Percentiles rank a stretch among this genome's conserved stretches.
Conservation (phyloP, 2,329 filamentous ascomycete genomes). For the Helotiales sp. region DNA sequence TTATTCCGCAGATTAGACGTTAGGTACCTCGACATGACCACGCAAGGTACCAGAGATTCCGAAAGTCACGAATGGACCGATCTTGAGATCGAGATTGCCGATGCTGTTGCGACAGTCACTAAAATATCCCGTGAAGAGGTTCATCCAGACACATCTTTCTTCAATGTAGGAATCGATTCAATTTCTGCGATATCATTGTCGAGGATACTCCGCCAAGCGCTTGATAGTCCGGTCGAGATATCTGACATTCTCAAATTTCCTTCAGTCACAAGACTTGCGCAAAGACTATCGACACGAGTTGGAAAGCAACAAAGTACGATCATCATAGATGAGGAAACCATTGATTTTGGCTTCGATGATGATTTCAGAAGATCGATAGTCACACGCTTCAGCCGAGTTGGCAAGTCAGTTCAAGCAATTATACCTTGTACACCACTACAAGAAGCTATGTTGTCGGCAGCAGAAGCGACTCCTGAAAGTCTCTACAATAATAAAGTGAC, state of each 20-base stretch:
- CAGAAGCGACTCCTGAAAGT: constrained; percentile 40
- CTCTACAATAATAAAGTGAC: constrained; percentile 74
- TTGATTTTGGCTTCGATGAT: constrained; percentile 28
- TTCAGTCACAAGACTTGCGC: constrained; percentile 62
- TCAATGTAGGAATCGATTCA: constrained; percentile 79
- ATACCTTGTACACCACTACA: constrained; percentile 85
- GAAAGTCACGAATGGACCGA: constrained; percentile 46
- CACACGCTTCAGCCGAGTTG: constrained; percentile 18
- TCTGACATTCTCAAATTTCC: constrained; percentile 69
- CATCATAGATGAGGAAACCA: background rate
- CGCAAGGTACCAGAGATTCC: constrained; percentile 13
- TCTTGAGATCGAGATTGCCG: constrained; percentile 56
- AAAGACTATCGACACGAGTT: constrained; percentile 25
- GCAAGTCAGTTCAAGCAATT: constrained; percentile 50
- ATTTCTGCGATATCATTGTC: constrained; percentile 75
- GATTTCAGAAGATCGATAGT: constrained; percentile 22
- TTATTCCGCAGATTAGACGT: constrained; percentile 48
- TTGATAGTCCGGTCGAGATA: constrained; percentile 57
- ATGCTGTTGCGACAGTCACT: constrained; percentile 53
- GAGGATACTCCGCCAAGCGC: constrained; percentile 49
- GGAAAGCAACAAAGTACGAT: background rate
- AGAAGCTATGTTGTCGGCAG: constrained; percentile 77
- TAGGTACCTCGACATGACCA: constrained; percentile 43
- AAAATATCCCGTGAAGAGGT: constrained; percentile 48
- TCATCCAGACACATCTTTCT: constrained; percentile 68